Percentiles rank a stretch among this genome's conserved stretches.
phyloP scores from a whole-genome alignment of 148 eudicot species.

The Amaranthus hypochondriacus region DNA sequence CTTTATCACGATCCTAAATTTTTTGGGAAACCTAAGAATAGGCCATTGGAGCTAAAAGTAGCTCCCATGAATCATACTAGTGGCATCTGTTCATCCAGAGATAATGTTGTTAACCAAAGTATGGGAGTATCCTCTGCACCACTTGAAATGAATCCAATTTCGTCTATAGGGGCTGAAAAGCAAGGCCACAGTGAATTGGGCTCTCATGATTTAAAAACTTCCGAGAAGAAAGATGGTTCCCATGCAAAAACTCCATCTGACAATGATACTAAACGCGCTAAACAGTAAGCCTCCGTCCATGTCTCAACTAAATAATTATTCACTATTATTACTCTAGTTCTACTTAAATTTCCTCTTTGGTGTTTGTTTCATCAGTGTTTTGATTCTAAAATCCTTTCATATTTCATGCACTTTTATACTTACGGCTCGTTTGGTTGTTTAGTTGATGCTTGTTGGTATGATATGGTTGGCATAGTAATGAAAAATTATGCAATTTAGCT shows the following conservation, averaged over 20 bases:
- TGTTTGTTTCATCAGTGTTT: neutral
- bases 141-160: slow-evolving; percentile 37
- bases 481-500: too few relatives aligned
- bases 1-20: slow-evolving; percentile 37
- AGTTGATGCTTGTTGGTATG: too few relatives aligned
- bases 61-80: slow-evolving; percentile 34
- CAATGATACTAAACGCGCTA: slow-evolving; percentile 82
- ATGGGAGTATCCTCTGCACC: slow-evolving; percentile 35
- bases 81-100: slow-evolving; percentile 45
- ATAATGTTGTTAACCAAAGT: slow-evolving; percentile 36
- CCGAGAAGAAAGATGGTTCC: slow-evolving; percentile 59
- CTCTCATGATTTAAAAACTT: slow-evolving; percentile 46
- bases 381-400: neutral
- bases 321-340: neutral
- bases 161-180: slow-evolving; percentile 46
- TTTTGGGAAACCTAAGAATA: slow-evolving; percentile 43
- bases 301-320: slow-evolving; percentile 1
- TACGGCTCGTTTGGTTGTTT: too few relatives aligned
- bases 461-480: too few relatives aligned
- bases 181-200: slow-evolving; percentile 47
- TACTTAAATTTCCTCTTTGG: neutral
- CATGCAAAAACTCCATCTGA: slow-evolving; percentile 51
- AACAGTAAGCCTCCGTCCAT: slow-evolving; percentile 57
- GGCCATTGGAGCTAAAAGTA: slow-evolving; percentile 42
- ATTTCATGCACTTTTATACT: too few relatives aligned